These are phyloP conservation scores for Gnomoniopsis sp. DNA, from an alignment of 2,329 filamentous ascomycete species.

Conservation along the genomic window DNA sequence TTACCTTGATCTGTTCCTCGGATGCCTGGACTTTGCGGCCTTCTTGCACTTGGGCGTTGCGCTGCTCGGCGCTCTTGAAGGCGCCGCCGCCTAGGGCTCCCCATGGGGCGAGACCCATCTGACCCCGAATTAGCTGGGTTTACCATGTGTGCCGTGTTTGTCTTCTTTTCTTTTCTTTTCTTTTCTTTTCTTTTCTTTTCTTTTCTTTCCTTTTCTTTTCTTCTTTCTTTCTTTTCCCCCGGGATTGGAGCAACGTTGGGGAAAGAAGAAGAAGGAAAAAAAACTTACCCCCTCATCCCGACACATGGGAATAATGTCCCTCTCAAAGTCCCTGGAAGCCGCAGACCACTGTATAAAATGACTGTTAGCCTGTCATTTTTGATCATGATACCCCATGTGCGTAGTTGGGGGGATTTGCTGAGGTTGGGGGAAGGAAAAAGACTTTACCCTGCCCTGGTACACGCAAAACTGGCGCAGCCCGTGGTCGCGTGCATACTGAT, in stretches of 20 bases:
- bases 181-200: no score
- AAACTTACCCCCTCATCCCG: slow-evolving; percentile 45
- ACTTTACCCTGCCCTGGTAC: slow-evolving; percentile 41
- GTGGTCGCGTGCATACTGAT: slow-evolving; percentile 33
- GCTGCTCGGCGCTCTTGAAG: slow-evolving; percentile 32
- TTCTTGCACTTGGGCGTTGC: slow-evolving; percentile 24
- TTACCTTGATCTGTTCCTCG: slow-evolving; percentile 50
- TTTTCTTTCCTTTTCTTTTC: no score
- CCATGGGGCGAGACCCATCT: slow-evolving; percentile 50
- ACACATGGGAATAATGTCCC: slow-evolving; percentile 65
- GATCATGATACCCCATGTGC: no score
- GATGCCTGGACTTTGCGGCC: slow-evolving; percentile 38
- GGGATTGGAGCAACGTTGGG: neutral
- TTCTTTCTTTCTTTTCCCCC: no score
- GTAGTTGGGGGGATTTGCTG: no score
- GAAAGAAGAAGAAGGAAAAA: neutral
- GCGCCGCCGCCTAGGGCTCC: slow-evolving; percentile 43
- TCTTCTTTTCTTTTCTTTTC: neutral
- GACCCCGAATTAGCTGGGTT: neutral
- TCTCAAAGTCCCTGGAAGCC: slow-evolving; percentile 47
- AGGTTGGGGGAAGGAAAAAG: no score
- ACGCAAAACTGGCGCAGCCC: slow-evolving; percentile 35
- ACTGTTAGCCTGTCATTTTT: no score
- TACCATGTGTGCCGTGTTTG: neutral
- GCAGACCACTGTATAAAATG: slow-evolving; percentile 34